Evolutionary conservation across 2,329 filamentous ascomycete genomes (phyloP), one percentile per base, ranked within the genome.

Genomic region (Alternaria metachromatica): DNA sequence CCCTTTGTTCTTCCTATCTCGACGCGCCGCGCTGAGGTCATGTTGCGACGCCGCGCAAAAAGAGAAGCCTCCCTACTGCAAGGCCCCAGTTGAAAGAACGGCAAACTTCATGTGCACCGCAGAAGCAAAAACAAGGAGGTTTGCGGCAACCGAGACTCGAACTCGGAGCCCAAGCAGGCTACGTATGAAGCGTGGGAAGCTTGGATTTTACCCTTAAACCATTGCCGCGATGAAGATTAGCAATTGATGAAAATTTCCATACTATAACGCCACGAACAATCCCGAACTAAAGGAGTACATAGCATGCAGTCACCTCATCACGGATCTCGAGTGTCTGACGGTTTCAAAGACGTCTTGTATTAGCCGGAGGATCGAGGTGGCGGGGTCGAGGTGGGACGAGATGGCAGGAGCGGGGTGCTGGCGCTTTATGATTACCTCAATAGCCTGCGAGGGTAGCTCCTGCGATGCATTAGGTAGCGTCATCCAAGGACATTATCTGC

Each of bases 141-240:
- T 9, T 73, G 72, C 70, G 65, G 60, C 64, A 62, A 67, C 60
- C 69, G 70, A 58, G 71, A 74, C 51, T 74, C 71, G 72, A 74
- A 75, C 72, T 55, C 72, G 69, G 60, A 62, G 69, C 72, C 70
- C 53, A 69, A 69, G 72, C 71, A 72, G 50, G 37, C 61, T 45
- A 49, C 33, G 51, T 62, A 48, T 51, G 23, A 46, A 20, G 58
- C 54, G 69, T 75, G 72, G 72, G 72, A 75, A 74, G 72, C 72
- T 69, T 68, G 60, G 70, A 74, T 75, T 75, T 70, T 73, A 75
- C 72, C 72, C 54, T 66, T 74, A 73, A 75, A 75, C 72, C 69
- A 75, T 70, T 62, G 60, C 57, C 64, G 72, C 72, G 48, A 13
- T 30, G 3, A 21, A 13, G 23, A 15, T 41, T 33, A 30, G 10